Base-by-base conservation (phyloP, 1,284 basidiomycete species). In the Violaceomyces palustris region DNA sequence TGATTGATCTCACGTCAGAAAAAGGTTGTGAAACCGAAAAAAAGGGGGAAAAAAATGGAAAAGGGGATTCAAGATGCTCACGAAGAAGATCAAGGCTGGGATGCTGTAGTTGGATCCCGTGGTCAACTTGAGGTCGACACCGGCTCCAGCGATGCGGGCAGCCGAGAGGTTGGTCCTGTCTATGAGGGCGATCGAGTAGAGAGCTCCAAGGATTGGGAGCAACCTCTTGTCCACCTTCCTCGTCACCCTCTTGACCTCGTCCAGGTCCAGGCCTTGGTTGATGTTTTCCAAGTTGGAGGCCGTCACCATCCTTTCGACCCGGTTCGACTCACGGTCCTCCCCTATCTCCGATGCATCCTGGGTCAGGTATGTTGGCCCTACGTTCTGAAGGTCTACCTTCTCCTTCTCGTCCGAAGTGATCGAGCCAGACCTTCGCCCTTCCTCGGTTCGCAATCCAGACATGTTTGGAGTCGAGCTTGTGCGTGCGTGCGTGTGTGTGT, bases 61-160 rank as follows among this genome's bases (percentile, higher is more conserved):
- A n/a, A n/a, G n/a, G n/a, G n/a, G n/a, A n/a, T n/a, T n/a, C n/a
- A n/a, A n/a, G n/a, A n/a, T n/a, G n/a, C n/a, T n/a, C 21, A 34
- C 49, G 59, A 74, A 75, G 59, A 77, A 77, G 54, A 77, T 59
- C 48, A 76, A 71, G 51, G 75, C 51, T 27, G 52, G 50, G n/a
- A 59, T 39, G 25, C 35, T 46, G 53, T 67, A 67, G 45, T 59
- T 50, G 39, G 62, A 44, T 18, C 50, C 61, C 10, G 74, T 75
- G 9, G 40, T 47, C 14, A 67, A 51, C 42, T 51, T 56, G 39
- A 67, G 60, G 34, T 61, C 57, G 8, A 12, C 25, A 34, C 47
- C 45, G 37, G 65, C 65, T 38, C 65, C 65, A 1, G 65, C 65
- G 28, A 58, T 57, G 35, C 51, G 54, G 17, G 63, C 65, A 12